Base-by-base conservation (phyloP, 2,329 filamentous ascomycete species). In the Claviceps quebecensis region DNA sequence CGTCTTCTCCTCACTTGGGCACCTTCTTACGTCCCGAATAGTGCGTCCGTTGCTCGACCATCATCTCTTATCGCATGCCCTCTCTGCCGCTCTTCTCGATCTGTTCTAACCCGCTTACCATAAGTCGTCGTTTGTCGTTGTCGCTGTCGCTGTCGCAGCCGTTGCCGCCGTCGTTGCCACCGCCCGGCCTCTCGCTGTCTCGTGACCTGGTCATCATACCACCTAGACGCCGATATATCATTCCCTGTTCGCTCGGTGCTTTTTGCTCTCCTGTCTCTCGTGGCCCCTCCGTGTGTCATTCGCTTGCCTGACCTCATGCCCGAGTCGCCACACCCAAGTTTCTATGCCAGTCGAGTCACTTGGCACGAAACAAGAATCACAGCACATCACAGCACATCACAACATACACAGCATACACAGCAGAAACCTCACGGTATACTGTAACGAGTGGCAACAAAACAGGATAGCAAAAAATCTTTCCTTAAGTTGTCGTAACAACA, bases 201-300 rank as follows among this genome's bases (percentile, higher is more conserved):
- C 44, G 43, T 52, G 38, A 53, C 50, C 47, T 46, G 46, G 45
- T 43, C 47, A 19, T 38, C 51, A 52, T 44, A 37, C 37, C 29
- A 50, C 48, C 51, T 43, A 41, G 26, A 38, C 29, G 43, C 41
- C 48, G 44, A 45, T 38, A 26, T 44, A 6, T 14, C 29, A 26
- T 43, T 45, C n/a, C 5, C 36, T 37, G 29, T 40, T 38, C 39
- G 16, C 13, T 47, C 9, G 29, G 39, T 39, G 36, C 36, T 29
- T 51, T 26, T 51, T 26, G 23, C 29, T 9, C 23, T 45, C 29
- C 45, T 34, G 14, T 38, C 40, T 13, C 17, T 36, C 13, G 41
- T 52, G 23, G 47, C 43, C 44, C 47, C 6, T 41, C n/a, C 36
- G 36, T 36, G 51, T 48, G 36, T 51, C 23, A 38, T 45, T 44